A percentile compares a stretch with the other conserved stretches of the same genome.
These are phyloP conservation scores for Lichtheimia ornata DNA, from an alignment of 371 early-diverging fungal species.

Conservation along the genomic window DNA sequence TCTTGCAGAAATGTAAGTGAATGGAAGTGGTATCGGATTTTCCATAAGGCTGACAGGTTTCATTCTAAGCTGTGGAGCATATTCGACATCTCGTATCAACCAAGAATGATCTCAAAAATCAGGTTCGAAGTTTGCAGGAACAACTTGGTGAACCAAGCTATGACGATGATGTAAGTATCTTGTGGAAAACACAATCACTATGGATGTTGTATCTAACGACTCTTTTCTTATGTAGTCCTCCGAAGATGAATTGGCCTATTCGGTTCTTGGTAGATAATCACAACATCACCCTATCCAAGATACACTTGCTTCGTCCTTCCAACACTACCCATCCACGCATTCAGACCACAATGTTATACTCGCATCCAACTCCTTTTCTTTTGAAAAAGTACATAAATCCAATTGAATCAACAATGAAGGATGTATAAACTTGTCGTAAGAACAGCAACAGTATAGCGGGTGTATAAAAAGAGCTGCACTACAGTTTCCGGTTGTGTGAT, in stretches of 20 bases:
- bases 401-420: too few relatives aligned
- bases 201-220: neutral
- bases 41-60: neutral
- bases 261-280: neutral
- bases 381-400: too few relatives aligned
- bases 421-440: too few relatives aligned
- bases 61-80: slow-evolving; percentile 25
- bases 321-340: too few relatives aligned
- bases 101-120: slow-evolving; percentile 36
- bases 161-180: slow-evolving; percentile 45
- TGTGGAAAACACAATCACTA: neutral
- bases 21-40: neutral
- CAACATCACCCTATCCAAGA: too few relatives aligned
- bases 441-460: too few relatives aligned
- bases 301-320: too few relatives aligned
- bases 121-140: slow-evolving; percentile 27
- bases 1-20: slow-evolving; percentile 58
- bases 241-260: slow-evolving; percentile 36
- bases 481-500: too few relatives aligned
- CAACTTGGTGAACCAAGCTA: slow-evolving; percentile 27
- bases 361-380: too few relatives aligned
- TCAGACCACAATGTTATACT: too few relatives aligned
- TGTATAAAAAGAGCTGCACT: too few relatives aligned
- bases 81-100: slow-evolving; percentile 29
- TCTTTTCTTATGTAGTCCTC: slow-evolving; percentile 32